Percentiles rank a stretch among this genome's conserved stretches.
Evolutionary conservation across 2,329 filamentous ascomycete species (phyloP).

Genomic region (Thielaviopsis cerberus): DNA sequence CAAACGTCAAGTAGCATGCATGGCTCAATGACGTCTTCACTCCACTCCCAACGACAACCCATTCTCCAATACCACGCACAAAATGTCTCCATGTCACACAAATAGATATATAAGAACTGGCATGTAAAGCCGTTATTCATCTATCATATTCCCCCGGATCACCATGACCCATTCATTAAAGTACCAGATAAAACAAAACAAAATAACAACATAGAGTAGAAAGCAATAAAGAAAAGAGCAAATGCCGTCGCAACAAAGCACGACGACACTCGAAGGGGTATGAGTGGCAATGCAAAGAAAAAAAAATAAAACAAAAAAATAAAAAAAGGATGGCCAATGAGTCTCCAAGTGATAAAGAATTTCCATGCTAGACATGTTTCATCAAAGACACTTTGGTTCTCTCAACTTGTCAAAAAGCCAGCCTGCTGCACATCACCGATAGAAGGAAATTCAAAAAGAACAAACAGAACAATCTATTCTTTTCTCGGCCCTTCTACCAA

Average conservation of each 20-base stretch:
- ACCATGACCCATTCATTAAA: not conserved
- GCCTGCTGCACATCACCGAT: not conserved
- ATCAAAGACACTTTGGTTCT: not conserved
- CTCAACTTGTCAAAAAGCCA: not conserved
- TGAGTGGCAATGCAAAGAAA: not conserved
- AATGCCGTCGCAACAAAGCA: not conserved
- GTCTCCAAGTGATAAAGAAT: not conserved
- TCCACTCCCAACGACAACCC: not conserved
- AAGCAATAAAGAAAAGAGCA: not conserved
- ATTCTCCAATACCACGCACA: not conserved
- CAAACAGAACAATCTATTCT: not conserved
- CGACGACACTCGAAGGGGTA: not conserved
- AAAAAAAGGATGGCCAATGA: not conserved
- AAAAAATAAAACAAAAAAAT: constrained; percentile 2
- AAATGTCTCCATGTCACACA: not conserved
- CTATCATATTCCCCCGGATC: not conserved
- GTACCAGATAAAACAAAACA: constrained; percentile 1
- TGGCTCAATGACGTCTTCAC: not conserved
- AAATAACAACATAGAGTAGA: not conserved
- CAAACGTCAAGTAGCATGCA: not conserved
- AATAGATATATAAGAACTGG: not conserved
- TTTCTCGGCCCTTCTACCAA: not conserved
- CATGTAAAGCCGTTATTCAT: not conserved
- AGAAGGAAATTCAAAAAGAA: not conserved
- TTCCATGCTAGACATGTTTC: not conserved